Evolutionary conservation across 2,329 filamentous ascomycete genomes (phyloP).

Genomic region (Grosmannia huntii): DNA sequence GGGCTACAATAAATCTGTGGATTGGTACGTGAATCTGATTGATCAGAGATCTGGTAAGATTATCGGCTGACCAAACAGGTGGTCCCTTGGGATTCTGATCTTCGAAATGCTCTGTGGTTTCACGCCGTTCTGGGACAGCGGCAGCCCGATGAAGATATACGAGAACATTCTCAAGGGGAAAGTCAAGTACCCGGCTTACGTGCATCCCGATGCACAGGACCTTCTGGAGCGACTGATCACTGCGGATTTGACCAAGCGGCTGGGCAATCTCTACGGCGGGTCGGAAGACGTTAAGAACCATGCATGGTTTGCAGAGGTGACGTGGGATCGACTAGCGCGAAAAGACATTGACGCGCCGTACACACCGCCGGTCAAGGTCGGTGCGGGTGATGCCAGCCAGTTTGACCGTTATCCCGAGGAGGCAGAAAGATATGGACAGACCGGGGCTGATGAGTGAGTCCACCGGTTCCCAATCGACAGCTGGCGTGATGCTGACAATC

Average conservation of each 20-base stretch:
- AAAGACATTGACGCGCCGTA: constrained; percentile 99
- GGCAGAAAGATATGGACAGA: constrained; percentile 75
- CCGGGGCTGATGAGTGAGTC: constrained; percentile 76
- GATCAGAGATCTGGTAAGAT: background rate
- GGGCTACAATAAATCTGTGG: constrained; percentile 98
- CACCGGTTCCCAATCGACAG: background rate
- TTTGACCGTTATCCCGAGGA: constrained; percentile 98
- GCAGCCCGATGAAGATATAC: constrained; percentile 97
- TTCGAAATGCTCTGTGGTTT: constrained; percentile 99
- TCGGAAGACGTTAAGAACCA: constrained; percentile 90
- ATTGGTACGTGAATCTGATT: constrained; percentile 52
- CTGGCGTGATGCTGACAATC: background rate
- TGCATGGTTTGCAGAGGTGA: constrained; percentile 93
- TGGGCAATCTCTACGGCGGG: constrained; percentile 88
- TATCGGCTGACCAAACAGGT: constrained; percentile 42
- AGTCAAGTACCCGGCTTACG: constrained; percentile 93
- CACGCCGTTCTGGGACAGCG: constrained; percentile 97
- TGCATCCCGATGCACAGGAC: constrained; percentile 88
- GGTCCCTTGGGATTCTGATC: constrained; percentile 95
- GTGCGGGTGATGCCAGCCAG: constrained; percentile 87
- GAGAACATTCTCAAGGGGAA: constrained; percentile 95
- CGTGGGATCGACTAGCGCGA: constrained; percentile 84
- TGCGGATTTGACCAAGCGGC: constrained; percentile 80
- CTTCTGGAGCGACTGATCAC: constrained; percentile 89
- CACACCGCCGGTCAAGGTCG: constrained; percentile 87